phyloP scores from a whole-genome alignment of 169 alveolate species.

The Eimeria maxima region DNA sequence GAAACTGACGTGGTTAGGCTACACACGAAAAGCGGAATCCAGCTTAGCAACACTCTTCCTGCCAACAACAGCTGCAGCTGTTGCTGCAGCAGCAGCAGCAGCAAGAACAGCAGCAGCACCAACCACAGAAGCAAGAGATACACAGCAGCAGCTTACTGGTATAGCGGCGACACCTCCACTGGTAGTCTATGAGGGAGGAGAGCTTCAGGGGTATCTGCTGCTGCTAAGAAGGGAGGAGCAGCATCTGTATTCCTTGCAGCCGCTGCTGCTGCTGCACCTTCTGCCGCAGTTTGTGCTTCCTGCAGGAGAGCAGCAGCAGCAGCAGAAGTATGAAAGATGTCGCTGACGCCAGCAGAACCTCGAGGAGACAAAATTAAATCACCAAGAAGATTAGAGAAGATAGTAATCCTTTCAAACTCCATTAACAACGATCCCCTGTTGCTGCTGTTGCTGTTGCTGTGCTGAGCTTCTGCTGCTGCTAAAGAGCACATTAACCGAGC shows the following conservation, averaged over 20 bases:
- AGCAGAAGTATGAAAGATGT: not conserved
- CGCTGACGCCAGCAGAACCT: constrained; percentile 8
- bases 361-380: constrained; percentile 3
- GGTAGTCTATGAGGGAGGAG: constrained; percentile 13
- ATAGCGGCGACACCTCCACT: constrained; percentile 19
- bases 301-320: constrained; percentile 1
- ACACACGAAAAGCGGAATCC: not conserved
- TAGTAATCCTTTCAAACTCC: not conserved
- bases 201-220: constrained; percentile 9
- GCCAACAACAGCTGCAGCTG: not conserved
- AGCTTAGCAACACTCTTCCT: not conserved
- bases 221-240: not conserved
- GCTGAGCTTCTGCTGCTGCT: constrained; percentile 5
- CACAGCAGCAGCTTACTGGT: not conserved
- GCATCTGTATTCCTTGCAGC: not conserved
- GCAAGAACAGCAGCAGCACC: constrained; percentile 1
- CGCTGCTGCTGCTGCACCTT: not conserved
- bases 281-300: not conserved
- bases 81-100: constrained; percentile 3
- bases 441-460: not conserved
- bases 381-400: not conserved
- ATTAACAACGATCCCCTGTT: not conserved
- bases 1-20: not conserved
- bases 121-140: not conserved
- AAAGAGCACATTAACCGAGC: not conserved